Base-by-base conservation (phyloP, 83 land plant genomes). In the Picea mariana region DNA sequence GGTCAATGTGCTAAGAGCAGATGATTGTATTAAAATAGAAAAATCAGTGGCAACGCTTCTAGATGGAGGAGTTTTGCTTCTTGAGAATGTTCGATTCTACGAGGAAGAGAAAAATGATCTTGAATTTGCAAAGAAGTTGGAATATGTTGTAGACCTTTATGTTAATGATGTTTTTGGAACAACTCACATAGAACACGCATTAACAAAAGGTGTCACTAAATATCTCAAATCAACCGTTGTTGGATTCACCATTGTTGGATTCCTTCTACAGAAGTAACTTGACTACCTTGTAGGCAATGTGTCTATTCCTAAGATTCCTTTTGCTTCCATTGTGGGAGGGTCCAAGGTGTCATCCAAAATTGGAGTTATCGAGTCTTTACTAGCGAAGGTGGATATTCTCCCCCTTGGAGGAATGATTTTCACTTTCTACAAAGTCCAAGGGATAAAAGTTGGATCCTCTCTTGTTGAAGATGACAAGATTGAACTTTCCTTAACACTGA, bases 91-190 rank as follows among this genome's bases (percentile, higher is more conserved):
- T 67, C 87, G 93, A 55, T 91, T 91, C 79, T 81, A 91, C 84
- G 81, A 91, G 81, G 93, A 91, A 81, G 93, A 91, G 86, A 89
- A 89, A 81, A 91, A 91, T 75, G 87, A 86, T 82, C 85, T 86
- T 40, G 91, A 83, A 64, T 87, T 86, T 73, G 86, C 91, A 24
- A 86, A 91, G 85, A 86, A 91, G 89, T 49, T 91, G 11, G 88
- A 89, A 20, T 64, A 88, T 27, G 79, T 84, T 62, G 91, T 88
- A 65, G 93, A 91, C 69, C 81, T 84, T 17, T 91, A 89, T 69
- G 93, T 91, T 42, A 89, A 89, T 75, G 93, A 91, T 82, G 93
- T 91, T 0, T 91, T 91, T 87, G 93, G 93, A 47, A 91, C 93
- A 3, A 91, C 93, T 26, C 93, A 91, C 81, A 81, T 91, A 59